A percentile compares a stretch with the other conserved stretches of the same genome.
phyloP scores from a whole-genome alignment of 495 filamentous ascomycete genomes.

The Saxispiralis lemnorum region DNA sequence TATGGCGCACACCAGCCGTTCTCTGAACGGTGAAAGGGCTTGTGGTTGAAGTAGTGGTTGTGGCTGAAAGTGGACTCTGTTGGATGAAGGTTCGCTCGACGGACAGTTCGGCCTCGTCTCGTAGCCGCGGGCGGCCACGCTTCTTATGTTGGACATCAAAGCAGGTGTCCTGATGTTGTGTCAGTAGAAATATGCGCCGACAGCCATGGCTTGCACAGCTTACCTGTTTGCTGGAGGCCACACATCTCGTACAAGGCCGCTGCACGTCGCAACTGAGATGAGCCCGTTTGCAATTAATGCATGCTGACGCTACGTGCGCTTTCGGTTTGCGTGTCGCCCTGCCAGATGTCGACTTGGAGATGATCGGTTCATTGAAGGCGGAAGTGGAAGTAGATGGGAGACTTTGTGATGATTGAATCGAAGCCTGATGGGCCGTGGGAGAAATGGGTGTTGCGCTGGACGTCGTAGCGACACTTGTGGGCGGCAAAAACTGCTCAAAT shows the following conservation, averaged over 20 bases:
- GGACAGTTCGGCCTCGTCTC: conserved; percentile 50
- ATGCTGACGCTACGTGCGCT: conserved; percentile 89
- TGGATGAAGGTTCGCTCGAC: neutral
- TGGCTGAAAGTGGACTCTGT: neutral
- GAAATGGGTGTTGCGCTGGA: no score
- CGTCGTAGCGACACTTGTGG: neutral
- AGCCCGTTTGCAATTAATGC: conserved; percentile 92
- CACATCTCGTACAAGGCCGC: conserved; percentile 44
- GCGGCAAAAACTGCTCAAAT: neutral
- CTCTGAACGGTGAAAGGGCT: neutral
- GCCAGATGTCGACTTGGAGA: neutral
- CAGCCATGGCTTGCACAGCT: conserved; percentile 15
- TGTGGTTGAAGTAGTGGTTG: neutral
- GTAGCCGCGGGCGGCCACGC: conserved; percentile 73
- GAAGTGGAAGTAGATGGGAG: conserved; percentile 8
- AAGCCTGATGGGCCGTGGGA: neutral
- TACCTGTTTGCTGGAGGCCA: conserved; percentile 48
- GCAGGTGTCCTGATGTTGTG: conserved; percentile 52
- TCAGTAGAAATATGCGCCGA: neutral
- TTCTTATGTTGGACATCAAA: conserved; percentile 95
- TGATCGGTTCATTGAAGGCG: conserved; percentile 2
- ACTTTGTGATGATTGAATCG: neutral
- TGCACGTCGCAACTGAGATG: conserved; percentile 67
- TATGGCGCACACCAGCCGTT: conserved; percentile 1
- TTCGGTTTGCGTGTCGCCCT: conserved; percentile 55